Base-by-base conservation (phyloP, 2,329 filamentous ascomycete species). In the Scolecobasidium constrictum region DNA sequence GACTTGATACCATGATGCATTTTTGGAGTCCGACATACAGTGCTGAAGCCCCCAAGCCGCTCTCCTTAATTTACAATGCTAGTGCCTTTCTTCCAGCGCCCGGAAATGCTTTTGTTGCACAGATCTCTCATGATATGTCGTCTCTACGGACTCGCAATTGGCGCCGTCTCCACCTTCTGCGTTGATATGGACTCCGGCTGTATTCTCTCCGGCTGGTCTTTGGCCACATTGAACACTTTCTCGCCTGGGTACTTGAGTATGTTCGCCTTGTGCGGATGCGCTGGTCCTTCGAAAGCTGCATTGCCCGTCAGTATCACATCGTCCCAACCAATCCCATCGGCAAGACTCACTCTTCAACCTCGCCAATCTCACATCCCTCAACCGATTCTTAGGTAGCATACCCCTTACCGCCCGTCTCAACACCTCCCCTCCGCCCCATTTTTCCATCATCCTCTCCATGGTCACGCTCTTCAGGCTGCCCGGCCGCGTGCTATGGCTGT, bases 381-480 rank as follows among this genome's bases (percentile, higher is more conserved):
- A 67, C 56, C 88, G 71, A 67, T 98, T 98, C 76, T 98, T 98
- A 42, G 92, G 92, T 64, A 98, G 65, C 92, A 98, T 98, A 38
- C 93, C 93, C 58, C 83, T 83, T 33, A 98, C 93, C 1, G 93
- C 92, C 62, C 87, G 84, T 56, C 86, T 74, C 59, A 98, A 65
- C 28, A 98, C 81, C 72, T 98, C 92, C 28, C 82, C 81, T 39
- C 92, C 92, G 50, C 92, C 92, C 69, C 86, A 84, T 72, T 95
- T 95, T 56, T 77, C 81, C 73, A 95, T 92, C 71, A 98, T 77
- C 52, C 79, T 77, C 58, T 96, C 90, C 90, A 98, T 94, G 45
- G 81, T 94, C 61, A 98, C 84, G 56, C 79, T 74, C 68, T 83
- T 83, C 55, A 98, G 71, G 55, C 78, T 84, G 43, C 92, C 92